Evolutionary conservation across 225 moss, liverwort and hornwort species (phyloP).

Genomic region (Straminergon stramineum): DNA sequence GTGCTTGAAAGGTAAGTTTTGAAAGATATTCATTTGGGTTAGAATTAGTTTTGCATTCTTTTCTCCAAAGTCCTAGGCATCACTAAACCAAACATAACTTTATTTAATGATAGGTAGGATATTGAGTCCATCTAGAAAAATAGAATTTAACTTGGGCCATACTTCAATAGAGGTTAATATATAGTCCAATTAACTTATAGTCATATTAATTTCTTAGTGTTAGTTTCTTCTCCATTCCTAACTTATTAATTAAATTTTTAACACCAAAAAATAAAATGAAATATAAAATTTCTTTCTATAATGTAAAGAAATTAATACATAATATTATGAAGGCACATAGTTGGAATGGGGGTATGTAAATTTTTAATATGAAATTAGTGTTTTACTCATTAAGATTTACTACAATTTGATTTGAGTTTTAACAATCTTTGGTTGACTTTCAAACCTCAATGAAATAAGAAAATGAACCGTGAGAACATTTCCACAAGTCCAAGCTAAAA

Average conservation of each 20-base stretch:
- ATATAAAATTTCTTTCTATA: not conserved
- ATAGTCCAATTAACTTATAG: not conserved
- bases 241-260: not conserved
- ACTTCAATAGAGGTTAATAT: too few species aligned
- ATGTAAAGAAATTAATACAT: not conserved
- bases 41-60: not conserved
- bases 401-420: too few species aligned
- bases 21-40: not conserved
- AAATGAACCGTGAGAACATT: too few species aligned
- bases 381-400: too few species aligned
- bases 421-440: too few species aligned
- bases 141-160: not conserved
- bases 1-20: not conserved
- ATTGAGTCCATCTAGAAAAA: too few species aligned
- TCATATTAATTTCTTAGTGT: not conserved
- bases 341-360: not conserved
- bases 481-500: too few species aligned
- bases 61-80: not conserved
- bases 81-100: not conserved
- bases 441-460: too few species aligned
- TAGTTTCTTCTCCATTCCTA: not conserved
- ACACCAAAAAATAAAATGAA: not conserved
- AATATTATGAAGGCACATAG: not conserved
- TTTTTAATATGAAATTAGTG: not conserved
- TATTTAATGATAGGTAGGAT: not conserved